These are phyloP conservation scores for Phytophthora boehmeriae DNA, from an alignment of 352 stramenopile genomes.

Conservation along the genomic window DNA sequence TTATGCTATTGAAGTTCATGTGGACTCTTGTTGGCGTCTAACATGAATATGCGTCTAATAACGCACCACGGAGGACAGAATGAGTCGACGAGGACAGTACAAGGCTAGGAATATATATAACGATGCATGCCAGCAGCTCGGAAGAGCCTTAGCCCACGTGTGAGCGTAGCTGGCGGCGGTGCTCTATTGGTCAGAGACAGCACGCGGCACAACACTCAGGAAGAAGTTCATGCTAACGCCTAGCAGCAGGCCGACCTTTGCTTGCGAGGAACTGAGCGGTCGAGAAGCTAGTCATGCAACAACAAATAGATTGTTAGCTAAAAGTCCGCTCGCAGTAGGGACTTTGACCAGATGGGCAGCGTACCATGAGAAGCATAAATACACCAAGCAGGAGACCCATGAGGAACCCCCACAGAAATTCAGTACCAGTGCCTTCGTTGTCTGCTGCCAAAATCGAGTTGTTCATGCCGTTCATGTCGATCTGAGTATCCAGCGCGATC, in stretches of 20 bases:
- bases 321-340: neutral
- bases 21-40: too few species aligned
- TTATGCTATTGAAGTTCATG: too few species aligned
- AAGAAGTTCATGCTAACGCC: slow-evolving; percentile 92
- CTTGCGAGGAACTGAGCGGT: slow-evolving; percentile 85
- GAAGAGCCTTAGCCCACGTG: slow-evolving; percentile 4
- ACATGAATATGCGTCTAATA: too few species aligned
- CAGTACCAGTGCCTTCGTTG: slow-evolving; percentile 88
- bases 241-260: slow-evolving; percentile 84
- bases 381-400: slow-evolving; percentile 88
- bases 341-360: slow-evolving; percentile 6
- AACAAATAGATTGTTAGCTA: slow-evolving; percentile 4
- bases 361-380: slow-evolving; percentile 91
- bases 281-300: slow-evolving; percentile 59
- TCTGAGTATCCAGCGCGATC: slow-evolving; percentile 79
- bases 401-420: slow-evolving; percentile 89
- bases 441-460: slow-evolving; percentile 83
- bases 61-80: too few species aligned
- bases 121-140: slow-evolving; percentile 18
- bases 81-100: slow-evolving; percentile 6
- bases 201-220: slow-evolving; percentile 84
- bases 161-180: slow-evolving; percentile 6
- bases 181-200: slow-evolving; percentile 68
- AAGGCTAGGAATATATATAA: slow-evolving; percentile 37
- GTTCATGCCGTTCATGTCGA: slow-evolving; percentile 86